These are phyloP conservation scores for Talaromyces albobiverticillius DNA, from an alignment of 2,329 filamentous ascomycete genomes.

Conservation along the genomic window DNA sequence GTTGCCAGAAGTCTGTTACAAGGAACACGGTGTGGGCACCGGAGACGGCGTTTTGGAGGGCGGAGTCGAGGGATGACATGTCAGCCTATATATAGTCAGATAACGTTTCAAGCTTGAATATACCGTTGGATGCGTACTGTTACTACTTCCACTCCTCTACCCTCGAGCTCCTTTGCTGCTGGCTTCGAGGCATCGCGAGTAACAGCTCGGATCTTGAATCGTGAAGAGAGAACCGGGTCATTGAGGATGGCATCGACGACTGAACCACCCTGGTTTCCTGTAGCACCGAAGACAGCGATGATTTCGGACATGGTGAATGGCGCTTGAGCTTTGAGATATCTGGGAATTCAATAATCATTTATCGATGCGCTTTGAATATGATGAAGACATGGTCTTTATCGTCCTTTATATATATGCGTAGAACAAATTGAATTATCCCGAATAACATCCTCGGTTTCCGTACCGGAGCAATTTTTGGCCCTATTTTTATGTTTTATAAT, in stretches of 20 bases:
- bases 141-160: constrained; percentile 51
- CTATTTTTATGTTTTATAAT: background rate
- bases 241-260: constrained; percentile 47
- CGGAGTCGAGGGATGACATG: constrained; percentile 46
- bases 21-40: constrained; percentile 51
- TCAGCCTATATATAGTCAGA: constrained; percentile 45
- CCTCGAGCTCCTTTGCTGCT: constrained; percentile 44
- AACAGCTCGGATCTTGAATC: constrained; percentile 54
- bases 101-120: background rate
- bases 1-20: constrained; percentile 45
- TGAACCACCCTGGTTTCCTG: constrained; percentile 60
- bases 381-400: background rate
- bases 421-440: background rate
- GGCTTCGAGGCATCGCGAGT: constrained; percentile 50
- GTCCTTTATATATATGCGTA: background rate
- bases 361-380: background rate
- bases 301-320: constrained; percentile 22
- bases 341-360: background rate
- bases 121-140: constrained; percentile 26
- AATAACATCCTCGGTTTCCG: background rate
- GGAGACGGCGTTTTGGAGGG: constrained; percentile 38
- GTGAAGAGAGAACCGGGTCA: constrained; percentile 43
- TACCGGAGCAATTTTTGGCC: background rate
- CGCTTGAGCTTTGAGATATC: background rate
- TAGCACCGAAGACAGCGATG: constrained; percentile 57